These are phyloP conservation scores for Vitellaria paradoxa DNA, from an alignment of 179 eudicot species.

Conservation along the genomic window DNA sequence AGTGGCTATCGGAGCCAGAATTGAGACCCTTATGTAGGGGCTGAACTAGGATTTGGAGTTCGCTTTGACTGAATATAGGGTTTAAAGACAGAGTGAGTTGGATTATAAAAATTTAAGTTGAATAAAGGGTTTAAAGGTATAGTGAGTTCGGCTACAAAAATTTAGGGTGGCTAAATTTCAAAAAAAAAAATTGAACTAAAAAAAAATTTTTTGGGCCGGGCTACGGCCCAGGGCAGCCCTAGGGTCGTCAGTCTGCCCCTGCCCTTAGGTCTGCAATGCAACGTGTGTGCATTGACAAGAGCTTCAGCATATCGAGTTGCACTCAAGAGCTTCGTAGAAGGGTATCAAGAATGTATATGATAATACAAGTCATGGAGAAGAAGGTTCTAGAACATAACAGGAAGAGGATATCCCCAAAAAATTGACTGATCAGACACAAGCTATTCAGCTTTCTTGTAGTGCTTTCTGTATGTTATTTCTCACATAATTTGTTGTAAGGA, in stretches of 20 bases:
- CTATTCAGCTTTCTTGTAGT: slow-evolving; percentile 1
- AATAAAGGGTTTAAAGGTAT: too few relatives aligned
- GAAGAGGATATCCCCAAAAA: slow-evolving; percentile 35
- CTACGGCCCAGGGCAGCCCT: too few relatives aligned
- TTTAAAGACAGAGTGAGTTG: too few relatives aligned
- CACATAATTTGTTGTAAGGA: not conserved
- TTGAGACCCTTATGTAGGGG: too few relatives aligned
- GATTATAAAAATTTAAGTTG: too few relatives aligned
- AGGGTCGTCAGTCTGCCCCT: too few relatives aligned
- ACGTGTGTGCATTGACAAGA: slow-evolving; percentile 80
- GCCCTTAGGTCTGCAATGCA: slow-evolving; percentile 71
- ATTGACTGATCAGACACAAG: slow-evolving; percentile 19
- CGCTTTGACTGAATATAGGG: too few relatives aligned
- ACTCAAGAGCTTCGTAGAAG: slow-evolving; percentile 69
- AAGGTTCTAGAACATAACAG: slow-evolving; percentile 38
- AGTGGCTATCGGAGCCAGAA: slow-evolving; percentile 54
- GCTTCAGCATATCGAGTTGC: slow-evolving; percentile 92
- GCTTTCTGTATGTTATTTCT: slow-evolving; percentile 10
- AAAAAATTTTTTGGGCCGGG: too few relatives aligned
- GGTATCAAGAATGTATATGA: slow-evolving; percentile 87
- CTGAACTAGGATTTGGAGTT: too few relatives aligned
- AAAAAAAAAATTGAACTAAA: too few relatives aligned
- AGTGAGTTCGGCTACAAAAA: too few relatives aligned
- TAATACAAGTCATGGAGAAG: slow-evolving; percentile 58
- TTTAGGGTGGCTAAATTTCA: too few relatives aligned